Percentiles rank a stretch among this genome's conserved stretches.
Conservation (phyloP, 2,329 filamentous ascomycete species). For the Beauveria brongniartii region DNA sequence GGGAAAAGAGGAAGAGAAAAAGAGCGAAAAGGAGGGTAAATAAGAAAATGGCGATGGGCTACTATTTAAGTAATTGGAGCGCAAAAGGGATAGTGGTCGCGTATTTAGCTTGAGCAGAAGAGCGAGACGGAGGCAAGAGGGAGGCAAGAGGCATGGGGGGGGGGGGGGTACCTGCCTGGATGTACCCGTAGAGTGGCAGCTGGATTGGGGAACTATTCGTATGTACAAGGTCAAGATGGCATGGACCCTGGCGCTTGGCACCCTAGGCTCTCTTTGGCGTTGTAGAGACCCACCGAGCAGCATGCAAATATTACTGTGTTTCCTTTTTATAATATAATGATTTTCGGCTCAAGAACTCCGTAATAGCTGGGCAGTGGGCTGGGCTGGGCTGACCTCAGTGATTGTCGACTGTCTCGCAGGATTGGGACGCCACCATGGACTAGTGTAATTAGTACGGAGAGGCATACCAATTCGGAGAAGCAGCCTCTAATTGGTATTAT, state of each 20-base stretch:
- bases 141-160: too few species aligned
- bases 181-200: neutral
- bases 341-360: neutral
- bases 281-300: neutral
- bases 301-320: neutral
- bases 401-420: neutral
- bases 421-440: neutral
- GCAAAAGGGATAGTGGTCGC: neutral
- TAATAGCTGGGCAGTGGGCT: neutral
- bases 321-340: neutral
- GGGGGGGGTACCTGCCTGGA: neutral
- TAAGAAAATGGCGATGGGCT: conserved; percentile 5
- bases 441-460: neutral
- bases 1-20: neutral
- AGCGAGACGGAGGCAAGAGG: neutral
- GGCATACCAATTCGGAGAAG: neutral
- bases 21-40: neutral
- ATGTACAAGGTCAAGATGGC: neutral
- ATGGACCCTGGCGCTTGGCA: conserved; percentile 1
- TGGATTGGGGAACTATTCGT: neutral
- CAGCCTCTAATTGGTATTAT: too few species aligned
- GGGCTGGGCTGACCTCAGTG: neutral
- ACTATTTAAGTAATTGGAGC: conserved; percentile 5
- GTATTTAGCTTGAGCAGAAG: conserved; percentile 1
- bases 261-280: neutral